These are phyloP conservation scores for Peronospora destructor DNA, from an alignment of 352 stramenopile genomes.

Conservation along the genomic window DNA sequence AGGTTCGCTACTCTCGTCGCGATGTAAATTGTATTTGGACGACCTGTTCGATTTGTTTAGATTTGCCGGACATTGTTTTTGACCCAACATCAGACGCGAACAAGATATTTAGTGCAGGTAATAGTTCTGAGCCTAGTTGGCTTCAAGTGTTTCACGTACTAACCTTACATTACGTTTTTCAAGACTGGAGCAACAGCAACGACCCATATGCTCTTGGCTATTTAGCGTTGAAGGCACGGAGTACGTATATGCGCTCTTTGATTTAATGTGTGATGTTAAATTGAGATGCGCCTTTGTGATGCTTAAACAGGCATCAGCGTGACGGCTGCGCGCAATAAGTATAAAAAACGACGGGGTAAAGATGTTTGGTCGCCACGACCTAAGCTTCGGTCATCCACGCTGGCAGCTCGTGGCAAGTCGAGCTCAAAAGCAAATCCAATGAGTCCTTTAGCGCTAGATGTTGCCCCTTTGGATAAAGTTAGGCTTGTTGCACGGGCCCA, in stretches of 20 bases:
- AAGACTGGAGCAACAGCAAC: conserved; percentile 49
- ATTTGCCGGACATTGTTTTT: conserved; percentile 49
- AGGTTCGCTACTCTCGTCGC: not conserved
- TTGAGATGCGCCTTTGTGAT: conserved; percentile 9
- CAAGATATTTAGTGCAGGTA: conserved; percentile 67
- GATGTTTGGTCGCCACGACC: conserved; percentile 13
- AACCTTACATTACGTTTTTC: not conserved
- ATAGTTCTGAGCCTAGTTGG: not conserved
- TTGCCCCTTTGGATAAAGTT: conserved; percentile 1
- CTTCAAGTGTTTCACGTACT: not conserved
- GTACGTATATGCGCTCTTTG: conserved; percentile 18
- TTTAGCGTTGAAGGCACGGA: conserved; percentile 36
- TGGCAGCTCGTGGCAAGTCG: conserved; percentile 4
- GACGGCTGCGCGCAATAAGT: conserved; percentile 17
- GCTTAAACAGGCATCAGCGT: conserved; percentile 11
- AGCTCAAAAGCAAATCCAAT: conserved; percentile 4
- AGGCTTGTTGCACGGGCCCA: not conserved
- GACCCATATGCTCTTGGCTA: conserved; percentile 51
- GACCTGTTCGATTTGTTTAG: conserved; percentile 13
- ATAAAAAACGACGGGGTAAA: conserved; percentile 23
- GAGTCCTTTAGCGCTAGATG: not conserved
- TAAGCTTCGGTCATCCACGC: conserved; percentile 17
- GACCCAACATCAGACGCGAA: conserved; percentile 45
- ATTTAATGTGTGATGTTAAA: conserved; percentile 1
- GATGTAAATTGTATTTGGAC: not conserved